phyloP scores from a whole-genome alignment of 2,329 filamentous ascomycete genomes.

The Malbranchea zuffiana region DNA sequence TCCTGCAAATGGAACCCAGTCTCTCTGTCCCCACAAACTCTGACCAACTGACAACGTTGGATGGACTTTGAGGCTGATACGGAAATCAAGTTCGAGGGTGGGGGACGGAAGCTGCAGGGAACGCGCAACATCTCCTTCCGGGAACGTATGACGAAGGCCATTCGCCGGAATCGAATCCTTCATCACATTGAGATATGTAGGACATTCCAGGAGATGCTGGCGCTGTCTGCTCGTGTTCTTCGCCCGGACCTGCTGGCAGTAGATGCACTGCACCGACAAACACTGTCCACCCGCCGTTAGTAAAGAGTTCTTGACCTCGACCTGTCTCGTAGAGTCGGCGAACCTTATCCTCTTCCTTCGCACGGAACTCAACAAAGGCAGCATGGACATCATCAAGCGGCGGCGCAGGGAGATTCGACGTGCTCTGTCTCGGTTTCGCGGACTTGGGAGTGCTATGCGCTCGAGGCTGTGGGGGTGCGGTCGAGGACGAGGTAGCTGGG shows the following conservation, averaged over 20 bases:
- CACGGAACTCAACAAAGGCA: conserved; percentile 39
- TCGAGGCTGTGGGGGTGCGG: conserved; percentile 23
- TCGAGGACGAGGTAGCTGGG: conserved; percentile 23
- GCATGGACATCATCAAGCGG: conserved; percentile 41
- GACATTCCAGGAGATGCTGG: conserved; percentile 40
- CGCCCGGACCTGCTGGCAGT: conserved; percentile 40
- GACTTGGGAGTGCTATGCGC: conserved; percentile 30
- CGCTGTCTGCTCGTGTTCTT: conserved; percentile 43
- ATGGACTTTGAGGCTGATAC: conserved; percentile 44
- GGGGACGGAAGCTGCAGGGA: conserved; percentile 39
- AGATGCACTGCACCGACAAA: conserved; percentile 41
- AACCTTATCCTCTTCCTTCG: conserved; percentile 39
- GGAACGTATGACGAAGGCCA: conserved; percentile 41
- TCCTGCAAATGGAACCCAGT: conserved; percentile 42
- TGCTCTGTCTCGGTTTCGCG: conserved; percentile 24
- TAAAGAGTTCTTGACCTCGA: conserved; percentile 3
- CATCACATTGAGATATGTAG: conserved; percentile 42
- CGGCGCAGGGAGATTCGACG: conserved; percentile 35
- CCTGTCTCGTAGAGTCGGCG: conserved; percentile 3
- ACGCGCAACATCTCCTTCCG: conserved; percentile 39
- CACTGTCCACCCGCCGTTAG: conserved; percentile 24
- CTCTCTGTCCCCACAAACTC: conserved; percentile 39
- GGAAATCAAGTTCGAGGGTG: conserved; percentile 41
- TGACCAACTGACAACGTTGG: conserved; percentile 39
- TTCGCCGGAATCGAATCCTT: conserved; percentile 43